Conservation (phyloP, 768 basidiomycete genomes). For the Gelatoporia subvermispora region DNA sequence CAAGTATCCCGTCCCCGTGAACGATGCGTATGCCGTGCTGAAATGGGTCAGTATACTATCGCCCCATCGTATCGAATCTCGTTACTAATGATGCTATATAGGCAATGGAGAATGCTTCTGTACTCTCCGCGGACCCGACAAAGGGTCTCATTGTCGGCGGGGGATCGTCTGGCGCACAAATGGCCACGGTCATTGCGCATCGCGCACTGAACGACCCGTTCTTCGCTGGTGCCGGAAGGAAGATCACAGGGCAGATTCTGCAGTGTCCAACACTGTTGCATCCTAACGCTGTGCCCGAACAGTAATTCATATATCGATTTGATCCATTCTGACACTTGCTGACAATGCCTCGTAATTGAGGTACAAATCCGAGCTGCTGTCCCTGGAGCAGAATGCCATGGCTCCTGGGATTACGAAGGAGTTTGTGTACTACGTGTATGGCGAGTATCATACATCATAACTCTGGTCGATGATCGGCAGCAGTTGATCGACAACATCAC, state of each 20-base stretch:
- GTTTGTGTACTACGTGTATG: too few species aligned
- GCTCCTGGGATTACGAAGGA: not conserved
- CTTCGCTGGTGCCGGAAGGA: constrained; percentile 5
- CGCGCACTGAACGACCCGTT: constrained; percentile 17
- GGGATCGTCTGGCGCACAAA: constrained; percentile 16
- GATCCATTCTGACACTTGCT: too few species aligned
- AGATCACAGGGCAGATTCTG: constrained; percentile 22
- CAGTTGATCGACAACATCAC: too few species aligned
- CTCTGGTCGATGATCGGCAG: too few species aligned
- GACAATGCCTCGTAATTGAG: not conserved
- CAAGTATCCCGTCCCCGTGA: constrained; percentile 15
- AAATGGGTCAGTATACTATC: constrained; percentile 19
- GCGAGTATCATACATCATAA: too few species aligned
- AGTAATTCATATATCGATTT: not conserved
- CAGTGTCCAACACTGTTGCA: constrained; percentile 13
- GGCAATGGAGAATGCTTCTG: not conserved
- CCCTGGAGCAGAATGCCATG: constrained; percentile 17
- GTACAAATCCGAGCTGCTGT: constrained; percentile 15
- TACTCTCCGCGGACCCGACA: constrained; percentile 5
- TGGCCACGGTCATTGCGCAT: constrained; percentile 17
- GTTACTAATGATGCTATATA: not conserved
- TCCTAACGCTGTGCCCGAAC: constrained; percentile 13
- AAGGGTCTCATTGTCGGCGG: constrained; percentile 22
- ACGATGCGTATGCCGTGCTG: constrained; percentile 19
- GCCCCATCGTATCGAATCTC: too few species aligned